Percentiles rank a stretch among this genome's conserved stretches.
Evolutionary conservation across 1,284 basidiomycete genomes (phyloP).

Genomic region (Agroathelia rolfsii): DNA sequence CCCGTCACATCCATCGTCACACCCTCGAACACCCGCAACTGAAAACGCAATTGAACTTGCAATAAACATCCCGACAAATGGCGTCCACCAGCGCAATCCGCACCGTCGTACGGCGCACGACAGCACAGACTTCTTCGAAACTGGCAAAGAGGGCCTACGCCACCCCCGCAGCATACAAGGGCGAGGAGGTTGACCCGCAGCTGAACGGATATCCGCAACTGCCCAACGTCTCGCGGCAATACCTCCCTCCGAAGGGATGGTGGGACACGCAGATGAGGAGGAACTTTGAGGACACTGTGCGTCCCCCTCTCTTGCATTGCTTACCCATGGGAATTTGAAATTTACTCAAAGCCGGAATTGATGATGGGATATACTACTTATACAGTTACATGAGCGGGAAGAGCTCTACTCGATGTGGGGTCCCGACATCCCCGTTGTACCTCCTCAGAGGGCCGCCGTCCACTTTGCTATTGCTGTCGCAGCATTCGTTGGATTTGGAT

Average conservation of each 20-base stretch:
- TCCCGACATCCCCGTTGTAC: conserved; percentile 59
- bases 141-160: no score
- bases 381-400: conserved; percentile 74
- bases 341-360: no score
- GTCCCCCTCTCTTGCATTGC: conserved; percentile 15
- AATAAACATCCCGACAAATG: no score
- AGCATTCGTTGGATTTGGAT: conserved; percentile 50
- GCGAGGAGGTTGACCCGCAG: conserved; percentile 50
- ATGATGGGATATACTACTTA: conserved; percentile 7
- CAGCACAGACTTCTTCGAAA: no score
- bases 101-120: no score
- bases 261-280: conserved; percentile 74
- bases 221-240: conserved; percentile 61
- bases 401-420: conserved; percentile 85
- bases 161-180: no score
- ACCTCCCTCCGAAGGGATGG: conserved; percentile 67
- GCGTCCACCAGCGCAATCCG: no score
- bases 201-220: conserved; percentile 71
- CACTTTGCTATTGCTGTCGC: conserved; percentile 53
- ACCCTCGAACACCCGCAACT: no score
- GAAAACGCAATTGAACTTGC: no score
- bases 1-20: no score
- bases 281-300: conserved; percentile 78
- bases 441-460: conserved; percentile 45
- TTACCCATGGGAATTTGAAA: conserved; percentile 10